These are phyloP conservation scores for Clarireedia sp. DNA, from an alignment of 2,329 filamentous ascomycete genomes.

Conservation along the genomic window DNA sequence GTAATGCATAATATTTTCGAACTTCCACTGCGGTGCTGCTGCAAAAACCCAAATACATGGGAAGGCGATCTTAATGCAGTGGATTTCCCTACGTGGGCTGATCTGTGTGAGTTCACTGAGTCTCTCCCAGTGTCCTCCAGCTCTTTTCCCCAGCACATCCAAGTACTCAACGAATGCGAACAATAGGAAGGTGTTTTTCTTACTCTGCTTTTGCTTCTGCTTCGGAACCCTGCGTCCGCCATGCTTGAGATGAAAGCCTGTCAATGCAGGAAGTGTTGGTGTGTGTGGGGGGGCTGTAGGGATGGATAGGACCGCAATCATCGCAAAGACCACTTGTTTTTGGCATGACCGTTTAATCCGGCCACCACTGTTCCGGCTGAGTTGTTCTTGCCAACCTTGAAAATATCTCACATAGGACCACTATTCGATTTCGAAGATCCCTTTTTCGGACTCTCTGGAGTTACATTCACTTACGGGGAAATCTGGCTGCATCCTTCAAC, in stretches of 20 bases:
- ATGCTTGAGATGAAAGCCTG: slow-evolving; percentile 14
- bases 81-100: no score
- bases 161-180: neutral
- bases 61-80: no score
- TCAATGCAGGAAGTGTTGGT: slow-evolving; percentile 5
- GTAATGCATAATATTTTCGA: neutral
- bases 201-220: slow-evolving; percentile 3
- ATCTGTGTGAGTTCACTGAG: no score
- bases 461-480: neutral
- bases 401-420: neutral
- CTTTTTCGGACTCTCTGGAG: neutral
- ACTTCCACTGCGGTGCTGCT: neutral
- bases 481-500: neutral
- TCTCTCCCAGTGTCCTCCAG: no score
- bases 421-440: neutral
- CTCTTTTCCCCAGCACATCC: no score
- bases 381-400: neutral
- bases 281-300: slow-evolving; percentile 8
- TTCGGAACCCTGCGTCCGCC: slow-evolving; percentile 18
- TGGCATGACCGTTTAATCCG: neutral
- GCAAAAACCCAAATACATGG: neutral
- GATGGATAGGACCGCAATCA: slow-evolving; percentile 7
- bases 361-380: neutral
- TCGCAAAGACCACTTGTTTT: slow-evolving; percentile 5
- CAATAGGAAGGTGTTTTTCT: neutral